Base-by-base conservation (phyloP, 345 rosid species). In the Murraya koenigii region DNA sequence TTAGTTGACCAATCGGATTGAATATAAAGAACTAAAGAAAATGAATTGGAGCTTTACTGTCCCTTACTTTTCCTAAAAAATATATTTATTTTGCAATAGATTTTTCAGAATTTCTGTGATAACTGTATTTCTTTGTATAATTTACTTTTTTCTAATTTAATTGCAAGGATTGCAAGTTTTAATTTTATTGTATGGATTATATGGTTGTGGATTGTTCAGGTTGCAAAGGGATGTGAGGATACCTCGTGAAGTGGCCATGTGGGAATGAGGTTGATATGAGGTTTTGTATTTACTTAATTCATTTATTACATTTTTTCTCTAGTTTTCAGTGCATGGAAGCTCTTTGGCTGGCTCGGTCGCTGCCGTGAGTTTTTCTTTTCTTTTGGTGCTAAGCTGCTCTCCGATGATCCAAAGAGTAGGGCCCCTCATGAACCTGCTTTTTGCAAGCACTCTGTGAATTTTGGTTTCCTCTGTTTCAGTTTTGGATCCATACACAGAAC, bases 401-500 rank as follows among this genome's bases (percentile, higher is more conserved):
- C 49, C 5, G 36, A 47, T 49, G 77, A 79, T 23, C 69, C 10
- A 14, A 44, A 66, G 54, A 33, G 44, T 49, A 65, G 69, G 80
- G 80, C 65, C 75, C 74, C 66, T 58, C 19, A 2, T 77, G 36
- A 65, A 65, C 63, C 76, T 64, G 69, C 76, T 20, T 78, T 76
- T 70, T 58, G 47, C 68, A 58, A 66, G 58, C 81, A 62, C 73
- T 63, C 55, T 6, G n/a, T 80, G 77, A 75, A 65, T 55, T 64
- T 75, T 78, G 47, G 76, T 75, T 66, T 56, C 74, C 56, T 75
- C 73, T 67, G 58, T 75, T 62, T 47, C 63, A 35, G n/a, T 70
- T 82, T 78, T 82, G 77, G 73, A 81, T 52, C 35, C 71, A 63
- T 78, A 55, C 10, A 22, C 58, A 32, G n/a, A 20, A 26, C 6